Evolutionary conservation across 257 asterid species (phyloP), one percentile per base, ranked within the genome.

Genomic region (Solanum pinnatisectum): DNA sequence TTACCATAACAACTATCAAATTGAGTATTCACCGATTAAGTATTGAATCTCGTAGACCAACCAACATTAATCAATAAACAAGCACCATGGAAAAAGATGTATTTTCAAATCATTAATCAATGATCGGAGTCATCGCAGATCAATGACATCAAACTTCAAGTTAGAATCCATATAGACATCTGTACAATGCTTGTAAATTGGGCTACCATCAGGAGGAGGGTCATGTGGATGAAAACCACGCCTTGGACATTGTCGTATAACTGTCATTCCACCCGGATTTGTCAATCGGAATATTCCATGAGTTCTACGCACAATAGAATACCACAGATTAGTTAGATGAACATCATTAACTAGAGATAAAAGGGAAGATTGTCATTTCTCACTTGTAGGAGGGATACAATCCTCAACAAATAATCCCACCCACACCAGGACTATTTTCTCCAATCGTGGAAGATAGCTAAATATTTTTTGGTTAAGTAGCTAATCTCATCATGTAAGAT

Each of bases 171-270:
- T 92, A 90, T 95, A 97, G 81, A 97, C 96, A 93, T 97, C 99
- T 87, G 98, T 93, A 91, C 98, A 95, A n/a, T 93, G 96, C 87
- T 91, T 92, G 94, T 97, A 95, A 92, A 97, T 97, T 52, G 99
- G 97, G 90, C 93, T 92, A 89, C 98, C 99, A 89, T 97, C 98
- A 1, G 92, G 89, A 52, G 99, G 95, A 86, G 98, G 98, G 10
- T 96, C 98, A 71, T 95, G 99, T 32, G 97, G 89, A 92, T 96
- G 99, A 89, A 96, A 96, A 87, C 99, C 98, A 8, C 99, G 98
- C 90, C 91, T 92, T 18, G 98, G 98, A 90, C 99, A 96, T 27
- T 95, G 98, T 90, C 98, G 94, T 85, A 96, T 94, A 30, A 94
- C 97, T 2, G 95, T 92, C 98, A 96, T 95, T 79, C 99, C 99